These are phyloP conservation scores for Dentipellis fragilis DNA, from an alignment of 768 basidiomycete genomes.

Conservation along the genomic window DNA sequence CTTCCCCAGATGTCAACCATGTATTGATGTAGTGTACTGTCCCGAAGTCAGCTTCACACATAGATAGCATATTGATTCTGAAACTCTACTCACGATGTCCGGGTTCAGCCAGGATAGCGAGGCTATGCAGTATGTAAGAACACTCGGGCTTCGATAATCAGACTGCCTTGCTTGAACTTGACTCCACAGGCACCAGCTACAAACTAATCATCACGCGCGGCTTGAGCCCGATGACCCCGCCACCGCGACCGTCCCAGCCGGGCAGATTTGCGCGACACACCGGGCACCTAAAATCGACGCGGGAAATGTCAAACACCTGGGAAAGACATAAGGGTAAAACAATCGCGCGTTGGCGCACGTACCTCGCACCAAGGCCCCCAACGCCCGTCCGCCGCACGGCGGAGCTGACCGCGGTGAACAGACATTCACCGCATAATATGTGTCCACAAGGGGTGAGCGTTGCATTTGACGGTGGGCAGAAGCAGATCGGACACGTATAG, in stretches of 20 bases:
- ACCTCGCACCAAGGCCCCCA: constrained; percentile 11
- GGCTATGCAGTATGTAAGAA: too few species aligned
- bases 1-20: too few species aligned
- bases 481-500: constrained; percentile 13
- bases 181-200: too few species aligned
- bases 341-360: not conserved
- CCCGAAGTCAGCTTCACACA: too few species aligned
- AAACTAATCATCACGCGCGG: constrained; percentile 9
- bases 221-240: constrained; percentile 13
- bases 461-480: constrained; percentile 11
- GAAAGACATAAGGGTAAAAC: not conserved
- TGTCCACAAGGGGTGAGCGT: constrained; percentile 16
- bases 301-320: not conserved
- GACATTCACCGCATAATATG: constrained; percentile 14
- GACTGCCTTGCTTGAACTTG: too few species aligned
- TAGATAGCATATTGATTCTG: too few species aligned
- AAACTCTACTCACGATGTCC: too few species aligned
- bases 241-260: constrained; percentile 13
- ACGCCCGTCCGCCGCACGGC: constrained; percentile 10
- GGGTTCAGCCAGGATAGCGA: too few species aligned
- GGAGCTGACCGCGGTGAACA: constrained; percentile 12
- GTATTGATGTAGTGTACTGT: too few species aligned
- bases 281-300: constrained; percentile 6
- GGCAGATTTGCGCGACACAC: constrained; percentile 14
- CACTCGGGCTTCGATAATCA: too few species aligned